Conservation (phyloP, 2,329 filamentous ascomycete species). For the Colletotrichum godetiae region DNA sequence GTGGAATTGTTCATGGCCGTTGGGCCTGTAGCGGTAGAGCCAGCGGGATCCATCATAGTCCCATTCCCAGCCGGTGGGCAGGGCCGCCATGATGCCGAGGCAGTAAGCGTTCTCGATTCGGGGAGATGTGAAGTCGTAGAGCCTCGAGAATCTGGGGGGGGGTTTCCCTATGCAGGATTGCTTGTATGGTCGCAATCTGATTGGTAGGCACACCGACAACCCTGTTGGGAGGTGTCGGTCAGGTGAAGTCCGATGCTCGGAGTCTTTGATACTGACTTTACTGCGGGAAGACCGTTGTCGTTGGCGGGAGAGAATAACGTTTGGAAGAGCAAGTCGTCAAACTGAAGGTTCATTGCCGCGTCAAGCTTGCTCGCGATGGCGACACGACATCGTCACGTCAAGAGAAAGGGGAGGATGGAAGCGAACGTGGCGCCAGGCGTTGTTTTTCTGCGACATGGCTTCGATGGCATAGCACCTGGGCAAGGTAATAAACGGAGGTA, state of each 20-base stretch:
- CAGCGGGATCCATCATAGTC: conserved; percentile 69
- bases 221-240: neutral
- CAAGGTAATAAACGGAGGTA: conserved; percentile 9
- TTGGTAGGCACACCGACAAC: neutral
- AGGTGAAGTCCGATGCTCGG: neutral
- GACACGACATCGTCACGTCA: neutral
- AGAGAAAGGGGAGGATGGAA: neutral
- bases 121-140: neutral
- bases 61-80: conserved; percentile 66
- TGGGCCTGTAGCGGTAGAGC: conserved; percentile 68
- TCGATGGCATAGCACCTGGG: neutral
- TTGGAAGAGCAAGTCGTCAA: conserved; percentile 2
- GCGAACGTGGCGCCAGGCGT: conserved; percentile 27
- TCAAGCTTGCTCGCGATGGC: neutral
- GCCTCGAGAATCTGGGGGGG: neutral
- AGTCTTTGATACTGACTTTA: neutral
- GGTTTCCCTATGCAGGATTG: neutral
- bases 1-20: conserved; percentile 65
- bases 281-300: neutral
- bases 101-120: neutral
- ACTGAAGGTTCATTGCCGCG: conserved; percentile 3
- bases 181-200: neutral
- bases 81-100: conserved; percentile 48
- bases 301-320: neutral
- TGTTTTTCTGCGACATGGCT: conserved; percentile 30